A percentile compares a stretch with the other conserved stretches of the same genome.
phyloP scores from a whole-genome alignment of 306 rosid genomes.

The Quercus gilva region DNA sequence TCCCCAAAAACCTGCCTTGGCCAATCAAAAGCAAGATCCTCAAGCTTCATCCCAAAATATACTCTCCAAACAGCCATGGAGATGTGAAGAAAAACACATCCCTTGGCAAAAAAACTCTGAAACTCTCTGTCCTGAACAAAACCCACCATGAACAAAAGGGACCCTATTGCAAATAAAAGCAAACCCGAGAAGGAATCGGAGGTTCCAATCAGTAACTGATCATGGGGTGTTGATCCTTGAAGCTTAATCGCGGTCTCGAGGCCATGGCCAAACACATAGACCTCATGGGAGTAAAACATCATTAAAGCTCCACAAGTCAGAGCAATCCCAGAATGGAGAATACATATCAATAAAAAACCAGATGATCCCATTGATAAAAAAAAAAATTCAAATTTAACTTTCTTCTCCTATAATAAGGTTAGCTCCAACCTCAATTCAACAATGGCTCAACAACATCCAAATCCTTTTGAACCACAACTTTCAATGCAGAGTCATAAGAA shows the following conservation, averaged over 20 bases:
- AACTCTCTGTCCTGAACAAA: conserved; percentile 79
- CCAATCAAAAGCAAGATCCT: conserved; percentile 70
- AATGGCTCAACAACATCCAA: neutral
- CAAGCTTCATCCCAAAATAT: conserved; percentile 55
- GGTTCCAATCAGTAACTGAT: conserved; percentile 67
- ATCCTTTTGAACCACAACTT: neutral
- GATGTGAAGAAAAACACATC: conserved; percentile 75
- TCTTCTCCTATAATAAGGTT: neutral
- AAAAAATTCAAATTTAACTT: neutral
- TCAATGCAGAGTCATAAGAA: neutral
- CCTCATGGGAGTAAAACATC: conserved; percentile 69
- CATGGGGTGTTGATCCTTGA: conserved; percentile 87
- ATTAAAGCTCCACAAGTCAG: conserved; percentile 69
- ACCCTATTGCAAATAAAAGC: conserved; percentile 68
- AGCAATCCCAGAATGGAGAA: conserved; percentile 76
- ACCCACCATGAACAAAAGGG: conserved; percentile 74
- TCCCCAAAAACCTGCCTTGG: conserved; percentile 75
- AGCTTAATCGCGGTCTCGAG: conserved; percentile 64
- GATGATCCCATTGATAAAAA: conserved; percentile 52
- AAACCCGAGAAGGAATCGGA: conserved; percentile 89
- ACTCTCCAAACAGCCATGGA: conserved; percentile 90
- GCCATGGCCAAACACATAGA: conserved; percentile 68
- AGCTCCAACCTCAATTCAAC: neutral
- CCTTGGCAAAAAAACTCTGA: conserved; percentile 89
- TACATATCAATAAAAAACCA: conserved; percentile 59